Evolutionary conservation across 2,329 filamentous ascomycete species (phyloP), one percentile per base, ranked within the genome.

Genomic region (Hypoxylon sp.): DNA sequence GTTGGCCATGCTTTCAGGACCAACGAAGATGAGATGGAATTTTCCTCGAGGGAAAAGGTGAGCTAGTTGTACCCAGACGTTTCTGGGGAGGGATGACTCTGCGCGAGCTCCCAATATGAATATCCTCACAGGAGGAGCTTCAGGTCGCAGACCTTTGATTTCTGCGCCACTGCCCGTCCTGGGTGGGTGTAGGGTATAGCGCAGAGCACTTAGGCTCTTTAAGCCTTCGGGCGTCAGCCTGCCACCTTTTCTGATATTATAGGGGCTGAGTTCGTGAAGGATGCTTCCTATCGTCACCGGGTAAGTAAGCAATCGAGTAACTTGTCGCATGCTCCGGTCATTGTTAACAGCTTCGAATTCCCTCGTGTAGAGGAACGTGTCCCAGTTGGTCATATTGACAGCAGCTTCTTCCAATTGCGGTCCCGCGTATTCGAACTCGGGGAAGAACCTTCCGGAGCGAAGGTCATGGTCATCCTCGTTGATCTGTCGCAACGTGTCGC

Each of bases 391-490:
- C 91, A 99, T 94, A 79, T 99, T 99, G 69, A 97, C 88, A 69
- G 95, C 85, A 32, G 93, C 92, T 76, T 97, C 94, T 68, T 97
- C 94, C 76, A 97, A 89, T 80, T 97, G 94, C 56, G 89, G 85
- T 13, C 91, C 92, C 0, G 95, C 93, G 74, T 97, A 97, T 65
- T 94, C 89, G 74, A 97, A 98, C 77, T 99, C 96, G 13, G 91
- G 90, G 78, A 99, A 99, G 77, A 93, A 91, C 26, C 95, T 87
- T 3, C 95, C 95, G 17, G 93, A 97, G 52, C 91, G 85, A 69
- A 99, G 80, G 77, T 99, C 95, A 75, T 99, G 96, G 71, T 99
- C 95, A 74, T 99, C 95, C 80, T 99, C 95, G 71, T 99, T 99
- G 79, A 97, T 94, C 79, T 98, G 91, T 68, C 91, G 85, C 59